These are phyloP conservation scores for Mycosphaerella sp. DNA, from an alignment of 2,329 filamentous ascomycete genomes.

Conservation along the genomic window DNA sequence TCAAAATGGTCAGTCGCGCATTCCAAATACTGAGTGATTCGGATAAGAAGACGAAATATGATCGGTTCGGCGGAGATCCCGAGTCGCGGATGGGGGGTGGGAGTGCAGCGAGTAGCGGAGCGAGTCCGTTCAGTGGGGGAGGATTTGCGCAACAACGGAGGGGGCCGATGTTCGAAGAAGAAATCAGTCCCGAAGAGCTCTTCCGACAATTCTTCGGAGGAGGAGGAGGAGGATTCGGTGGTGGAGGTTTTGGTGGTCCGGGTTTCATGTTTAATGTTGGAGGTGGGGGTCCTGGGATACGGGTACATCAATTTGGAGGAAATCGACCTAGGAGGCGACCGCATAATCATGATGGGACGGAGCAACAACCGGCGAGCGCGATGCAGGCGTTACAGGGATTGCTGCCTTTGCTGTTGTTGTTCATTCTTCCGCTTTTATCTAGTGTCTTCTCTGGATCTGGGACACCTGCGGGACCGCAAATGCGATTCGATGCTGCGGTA, in stretches of 20 bases:
- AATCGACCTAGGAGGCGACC: conserved; percentile 69
- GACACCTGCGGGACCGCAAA: conserved; percentile 55
- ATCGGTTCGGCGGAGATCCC: conserved; percentile 85
- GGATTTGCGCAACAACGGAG: conserved; percentile 48
- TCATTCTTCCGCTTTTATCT: conserved; percentile 75
- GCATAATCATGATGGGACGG: conserved; percentile 47
- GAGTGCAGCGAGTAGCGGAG: conserved; percentile 48
- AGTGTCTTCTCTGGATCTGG: conserved; percentile 66
- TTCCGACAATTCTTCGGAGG: conserved; percentile 96
- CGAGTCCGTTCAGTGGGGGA: conserved; percentile 55
- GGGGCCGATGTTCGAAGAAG: conserved; percentile 70
- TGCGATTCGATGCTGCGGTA: conserved; percentile 67
- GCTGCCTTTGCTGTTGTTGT: conserved; percentile 73
- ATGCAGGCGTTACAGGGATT: conserved; percentile 47
- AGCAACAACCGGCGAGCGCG: conserved; percentile 45
- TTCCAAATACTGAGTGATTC: conserved; percentile 90
- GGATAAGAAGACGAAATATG: conserved; percentile 85
- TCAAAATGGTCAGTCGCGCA: conserved; percentile 92
- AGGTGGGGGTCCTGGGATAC: conserved; percentile 72
- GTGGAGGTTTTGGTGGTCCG: conserved; percentile 53
- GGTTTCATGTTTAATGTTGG: conserved; percentile 95
- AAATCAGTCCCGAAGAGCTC: conserved; percentile 93
- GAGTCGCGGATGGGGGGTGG: conserved; percentile 68
- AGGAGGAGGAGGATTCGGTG: conserved; percentile 46
- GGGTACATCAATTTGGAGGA: conserved; percentile 94